Conservation (phyloP, 139 green algal species). For the Chlamydomonas asymmetrica region DNA sequence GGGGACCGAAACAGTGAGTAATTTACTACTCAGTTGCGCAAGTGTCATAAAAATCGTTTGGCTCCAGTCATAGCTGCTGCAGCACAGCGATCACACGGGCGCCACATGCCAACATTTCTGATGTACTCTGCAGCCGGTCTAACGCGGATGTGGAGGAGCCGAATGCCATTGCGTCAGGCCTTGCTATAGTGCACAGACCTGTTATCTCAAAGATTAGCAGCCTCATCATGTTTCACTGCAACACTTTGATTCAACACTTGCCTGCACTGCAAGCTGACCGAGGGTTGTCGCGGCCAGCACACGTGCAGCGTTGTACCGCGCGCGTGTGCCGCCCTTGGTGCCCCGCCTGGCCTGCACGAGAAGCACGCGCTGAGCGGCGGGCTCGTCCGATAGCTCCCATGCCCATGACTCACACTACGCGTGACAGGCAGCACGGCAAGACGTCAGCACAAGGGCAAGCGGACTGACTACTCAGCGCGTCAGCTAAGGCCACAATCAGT, state of each 20-base stretch:
- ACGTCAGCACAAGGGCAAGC: too few relatives aligned
- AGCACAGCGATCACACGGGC: too few relatives aligned
- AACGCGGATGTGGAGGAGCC: too few relatives aligned
- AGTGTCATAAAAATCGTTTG: too few relatives aligned
- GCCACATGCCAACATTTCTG: too few relatives aligned
- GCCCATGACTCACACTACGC: too few relatives aligned
- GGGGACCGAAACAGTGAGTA: not conserved
- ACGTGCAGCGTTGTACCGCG: constrained; percentile 20
- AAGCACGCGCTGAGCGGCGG: constrained; percentile 22
- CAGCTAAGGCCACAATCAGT: not conserved
- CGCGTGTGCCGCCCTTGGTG: constrained; percentile 27
- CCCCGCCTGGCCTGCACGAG: constrained; percentile 25
- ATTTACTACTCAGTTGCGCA: too few relatives aligned
- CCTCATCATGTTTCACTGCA: not conserved
- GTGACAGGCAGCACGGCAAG: too few relatives aligned
- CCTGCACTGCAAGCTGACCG: constrained; percentile 32
- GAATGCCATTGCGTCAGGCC: too few relatives aligned
- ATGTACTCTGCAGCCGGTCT: too few relatives aligned
- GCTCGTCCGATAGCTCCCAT: constrained; percentile 9
- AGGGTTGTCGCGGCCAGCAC: constrained; percentile 19
- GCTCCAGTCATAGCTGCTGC: too few relatives aligned
- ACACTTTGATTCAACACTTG: not conserved
- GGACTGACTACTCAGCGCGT: not conserved
- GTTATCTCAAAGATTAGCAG: not conserved
- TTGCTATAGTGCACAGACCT: too few relatives aligned